A percentile compares a stretch with the other conserved stretches of the same genome.
Evolutionary conservation across 169 alveolate genomes (phyloP).

Genomic region (Plasmodium gallinaceum): DNA sequence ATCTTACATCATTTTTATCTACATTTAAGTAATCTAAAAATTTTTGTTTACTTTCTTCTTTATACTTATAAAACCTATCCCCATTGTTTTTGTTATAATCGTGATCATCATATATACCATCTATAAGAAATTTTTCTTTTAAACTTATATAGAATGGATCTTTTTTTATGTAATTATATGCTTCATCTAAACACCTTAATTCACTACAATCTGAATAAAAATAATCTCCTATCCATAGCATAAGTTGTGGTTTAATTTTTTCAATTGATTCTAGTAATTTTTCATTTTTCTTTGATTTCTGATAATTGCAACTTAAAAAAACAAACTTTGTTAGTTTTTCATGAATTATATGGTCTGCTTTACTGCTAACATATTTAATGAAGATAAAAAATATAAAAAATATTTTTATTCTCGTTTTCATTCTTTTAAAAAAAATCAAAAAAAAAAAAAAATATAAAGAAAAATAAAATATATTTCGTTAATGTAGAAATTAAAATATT

Average conservation of each 20-base stretch:
- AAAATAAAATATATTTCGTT: neutral
- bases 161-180: conserved; percentile 75
- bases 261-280: conserved; percentile 28
- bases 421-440: conserved; percentile 25
- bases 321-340: conserved; percentile 35
- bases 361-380: conserved; percentile 19
- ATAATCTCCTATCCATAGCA: conserved; percentile 88
- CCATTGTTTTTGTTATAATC: conserved; percentile 90
- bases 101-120: conserved; percentile 91
- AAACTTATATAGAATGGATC: conserved; percentile 74
- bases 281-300: conserved; percentile 30
- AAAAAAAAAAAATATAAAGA: conserved; percentile 9
- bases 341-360: conserved; percentile 68
- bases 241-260: conserved; percentile 84
- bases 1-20: conserved; percentile 86
- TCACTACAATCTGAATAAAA: conserved; percentile 84
- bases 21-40: conserved; percentile 85
- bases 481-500: neutral
- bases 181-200: conserved; percentile 78
- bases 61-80: conserved; percentile 77
- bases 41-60: conserved; percentile 80
- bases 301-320: conserved; percentile 60
- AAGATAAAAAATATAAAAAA: conserved; percentile 21
- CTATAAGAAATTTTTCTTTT: conserved; percentile 77
- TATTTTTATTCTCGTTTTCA: conserved; percentile 41